phyloP scores from a whole-genome alignment of 148 eudicot species.

The Salicornia ramosissima region DNA sequence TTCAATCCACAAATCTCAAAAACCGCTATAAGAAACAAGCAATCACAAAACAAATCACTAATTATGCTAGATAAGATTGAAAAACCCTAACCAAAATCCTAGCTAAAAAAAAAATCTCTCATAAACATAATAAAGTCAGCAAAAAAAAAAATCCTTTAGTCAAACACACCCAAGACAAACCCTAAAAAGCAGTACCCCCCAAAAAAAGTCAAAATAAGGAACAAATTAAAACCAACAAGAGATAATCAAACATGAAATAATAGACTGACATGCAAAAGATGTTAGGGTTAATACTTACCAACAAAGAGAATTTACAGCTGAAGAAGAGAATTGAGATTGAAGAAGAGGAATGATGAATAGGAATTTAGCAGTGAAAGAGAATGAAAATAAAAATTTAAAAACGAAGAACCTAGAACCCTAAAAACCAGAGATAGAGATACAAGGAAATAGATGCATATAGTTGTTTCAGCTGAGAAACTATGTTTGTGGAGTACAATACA shows the following conservation, averaged over 20 bases:
- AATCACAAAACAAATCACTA: background rate
- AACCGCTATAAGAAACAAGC: background rate
- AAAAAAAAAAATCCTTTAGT: background rate
- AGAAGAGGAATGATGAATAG: background rate
- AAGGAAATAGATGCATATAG: background rate
- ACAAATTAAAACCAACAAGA: background rate
- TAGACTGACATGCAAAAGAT: background rate
- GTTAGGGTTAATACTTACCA: slow-evolving; percentile 1
- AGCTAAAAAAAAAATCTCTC: background rate
- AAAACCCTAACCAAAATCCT: slow-evolving; percentile 4
- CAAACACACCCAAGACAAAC: background rate
- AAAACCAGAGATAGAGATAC: slow-evolving; percentile 1
- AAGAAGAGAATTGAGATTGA: background rate
- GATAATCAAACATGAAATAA: background rate
- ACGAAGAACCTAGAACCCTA: slow-evolving; percentile 7
- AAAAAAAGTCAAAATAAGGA: too few species aligned
- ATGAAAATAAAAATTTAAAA: background rate
- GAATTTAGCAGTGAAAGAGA: background rate
- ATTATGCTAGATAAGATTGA: background rate
- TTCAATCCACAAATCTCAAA: background rate
- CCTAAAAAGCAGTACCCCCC: background rate
- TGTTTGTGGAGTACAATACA: background rate
- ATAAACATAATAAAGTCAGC: background rate
- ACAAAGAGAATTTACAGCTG: background rate
- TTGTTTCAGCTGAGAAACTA: background rate